Conservation (phyloP, 75 land plant species). For the Picea glauca region DNA sequence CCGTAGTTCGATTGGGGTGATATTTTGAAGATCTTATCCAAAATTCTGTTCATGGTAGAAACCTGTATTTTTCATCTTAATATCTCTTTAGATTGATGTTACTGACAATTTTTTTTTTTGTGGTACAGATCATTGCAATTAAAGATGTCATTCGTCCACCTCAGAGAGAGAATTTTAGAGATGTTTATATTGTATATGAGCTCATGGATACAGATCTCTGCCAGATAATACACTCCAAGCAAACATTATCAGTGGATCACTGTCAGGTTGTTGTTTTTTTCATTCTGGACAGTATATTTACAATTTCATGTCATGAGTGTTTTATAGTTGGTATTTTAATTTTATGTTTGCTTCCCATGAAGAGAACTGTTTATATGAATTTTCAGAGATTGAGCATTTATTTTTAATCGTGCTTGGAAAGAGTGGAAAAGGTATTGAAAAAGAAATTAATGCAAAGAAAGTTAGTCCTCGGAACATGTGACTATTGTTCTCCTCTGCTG, state of each 20-base stretch:
- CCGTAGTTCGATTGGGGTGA: too few relatives aligned
- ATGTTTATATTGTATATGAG: slow-evolving; percentile 74
- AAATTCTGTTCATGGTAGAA: too few relatives aligned
- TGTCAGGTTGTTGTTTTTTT: slow-evolving; percentile 31
- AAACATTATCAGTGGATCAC: slow-evolving; percentile 58
- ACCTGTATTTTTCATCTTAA: too few relatives aligned
- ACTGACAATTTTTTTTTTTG: not conserved
- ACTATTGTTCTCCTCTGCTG: not conserved
- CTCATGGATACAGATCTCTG: slow-evolving; percentile 86
- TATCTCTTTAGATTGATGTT: too few relatives aligned
- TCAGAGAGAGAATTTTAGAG: slow-evolving; percentile 46
- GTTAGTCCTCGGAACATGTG: not conserved
- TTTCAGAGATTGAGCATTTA: not conserved
- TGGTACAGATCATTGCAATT: slow-evolving; percentile 37
- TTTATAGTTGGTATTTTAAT: not conserved
- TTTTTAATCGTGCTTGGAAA: not conserved
- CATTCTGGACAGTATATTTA: not conserved
- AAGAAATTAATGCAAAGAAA: not conserved
- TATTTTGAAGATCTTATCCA: too few relatives aligned
- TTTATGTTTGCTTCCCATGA: not conserved
- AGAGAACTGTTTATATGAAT: not conserved
- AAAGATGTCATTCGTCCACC: slow-evolving; percentile 84
- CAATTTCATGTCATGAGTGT: not conserved
- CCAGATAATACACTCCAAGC: slow-evolving; percentile 61
- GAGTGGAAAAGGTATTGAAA: not conserved